These are phyloP conservation scores for Papiliotrema terrestris DNA, from an alignment of 1,284 basidiomycete species.

Conservation along the genomic window DNA sequence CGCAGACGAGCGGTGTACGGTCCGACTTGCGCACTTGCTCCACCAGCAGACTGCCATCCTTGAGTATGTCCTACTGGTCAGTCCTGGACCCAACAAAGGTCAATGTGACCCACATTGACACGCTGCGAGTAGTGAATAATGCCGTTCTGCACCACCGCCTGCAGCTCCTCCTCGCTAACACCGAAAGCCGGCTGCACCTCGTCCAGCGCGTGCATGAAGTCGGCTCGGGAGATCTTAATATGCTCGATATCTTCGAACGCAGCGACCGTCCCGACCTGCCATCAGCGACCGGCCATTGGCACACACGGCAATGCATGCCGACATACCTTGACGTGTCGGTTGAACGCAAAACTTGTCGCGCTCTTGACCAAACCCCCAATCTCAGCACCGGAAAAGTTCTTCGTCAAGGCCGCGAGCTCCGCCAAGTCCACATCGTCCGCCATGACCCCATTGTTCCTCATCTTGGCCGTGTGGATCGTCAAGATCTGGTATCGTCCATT, in stretches of 20 bases:
- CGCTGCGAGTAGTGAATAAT: constrained; percentile 92
- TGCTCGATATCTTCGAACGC: constrained; percentile 96
- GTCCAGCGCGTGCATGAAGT: constrained; percentile 88
- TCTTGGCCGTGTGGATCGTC: constrained; percentile 91
- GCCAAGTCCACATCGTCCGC: constrained; percentile 77
- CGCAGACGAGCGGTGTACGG: constrained; percentile 86
- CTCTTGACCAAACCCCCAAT: constrained; percentile 95
- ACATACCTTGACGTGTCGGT: constrained; percentile 83
- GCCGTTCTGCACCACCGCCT: constrained; percentile 91
- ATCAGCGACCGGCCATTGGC: background rate
- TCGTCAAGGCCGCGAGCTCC: constrained; percentile 81
- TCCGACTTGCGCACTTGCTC: constrained; percentile 91
- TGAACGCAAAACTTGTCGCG: constrained; percentile 97
- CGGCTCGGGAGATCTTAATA: constrained; percentile 78
- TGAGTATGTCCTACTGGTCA: constrained; percentile 67
- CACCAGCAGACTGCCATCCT: constrained; percentile 86
- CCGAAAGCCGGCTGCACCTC: constrained; percentile 98
- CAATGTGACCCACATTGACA: constrained; percentile 40
- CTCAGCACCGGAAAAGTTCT: constrained; percentile 98
- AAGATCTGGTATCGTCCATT: constrained; percentile 90
- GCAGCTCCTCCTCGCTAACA: constrained; percentile 94
- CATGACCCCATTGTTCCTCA: constrained; percentile 90
- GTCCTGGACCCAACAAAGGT: background rate
- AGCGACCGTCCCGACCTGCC: constrained; percentile 84
- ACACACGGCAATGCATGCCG: background rate